Conservation (phyloP, 768 basidiomycete species). For the Psilocybe cubensis region DNA sequence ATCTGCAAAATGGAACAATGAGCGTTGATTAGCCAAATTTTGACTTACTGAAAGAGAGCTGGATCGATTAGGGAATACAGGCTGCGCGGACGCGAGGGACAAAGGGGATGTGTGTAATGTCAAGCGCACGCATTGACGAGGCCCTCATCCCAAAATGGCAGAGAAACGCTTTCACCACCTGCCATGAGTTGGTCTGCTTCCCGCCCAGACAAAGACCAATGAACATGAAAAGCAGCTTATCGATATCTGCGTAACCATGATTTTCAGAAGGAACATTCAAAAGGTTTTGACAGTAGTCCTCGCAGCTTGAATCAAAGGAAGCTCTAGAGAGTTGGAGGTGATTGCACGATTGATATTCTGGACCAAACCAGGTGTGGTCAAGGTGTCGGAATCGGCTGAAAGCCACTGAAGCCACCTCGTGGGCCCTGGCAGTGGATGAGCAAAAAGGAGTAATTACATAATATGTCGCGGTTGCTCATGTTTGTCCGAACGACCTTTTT, state of each 20-base stretch:
- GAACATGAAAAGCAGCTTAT: not conserved
- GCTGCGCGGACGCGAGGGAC: not conserved
- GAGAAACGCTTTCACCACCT: not conserved
- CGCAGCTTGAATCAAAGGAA: too few species aligned
- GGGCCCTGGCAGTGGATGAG: too few species aligned
- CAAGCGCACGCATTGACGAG: not conserved
- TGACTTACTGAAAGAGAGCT: constrained; percentile 7
- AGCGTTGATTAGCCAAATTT: not conserved
- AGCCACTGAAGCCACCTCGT: too few species aligned
- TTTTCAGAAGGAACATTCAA: not conserved
- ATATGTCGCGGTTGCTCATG: not conserved
- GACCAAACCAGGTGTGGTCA: too few species aligned
- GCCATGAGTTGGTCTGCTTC: not conserved
- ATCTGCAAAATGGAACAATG: constrained; percentile 3
- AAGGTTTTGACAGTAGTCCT: too few species aligned
- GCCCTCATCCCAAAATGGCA: not conserved
- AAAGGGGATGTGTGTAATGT: not conserved
- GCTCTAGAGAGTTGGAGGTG: too few species aligned
- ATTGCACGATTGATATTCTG: too few species aligned
- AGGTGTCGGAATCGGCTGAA: not conserved
- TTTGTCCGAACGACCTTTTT: not conserved
- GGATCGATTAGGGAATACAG: constrained; percentile 8
- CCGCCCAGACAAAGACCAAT: not conserved
- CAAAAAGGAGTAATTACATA: not conserved
- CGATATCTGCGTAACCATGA: not conserved